Evolutionary conservation across 2,329 filamentous ascomycete species (phyloP).

Genomic region (Neofusicoccum parvum): DNA sequence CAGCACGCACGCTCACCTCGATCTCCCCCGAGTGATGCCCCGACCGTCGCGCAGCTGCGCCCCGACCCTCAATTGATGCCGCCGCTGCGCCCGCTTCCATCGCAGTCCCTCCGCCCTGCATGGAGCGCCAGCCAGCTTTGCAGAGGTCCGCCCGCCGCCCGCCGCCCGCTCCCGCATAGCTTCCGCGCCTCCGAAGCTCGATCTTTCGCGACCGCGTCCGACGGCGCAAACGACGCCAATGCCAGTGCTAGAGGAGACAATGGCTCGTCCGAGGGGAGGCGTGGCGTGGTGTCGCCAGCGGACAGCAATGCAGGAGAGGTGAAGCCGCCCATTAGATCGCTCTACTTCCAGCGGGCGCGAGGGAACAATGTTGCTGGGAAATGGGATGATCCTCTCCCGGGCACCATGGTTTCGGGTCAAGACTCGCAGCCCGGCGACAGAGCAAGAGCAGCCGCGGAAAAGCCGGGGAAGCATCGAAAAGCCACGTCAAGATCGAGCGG

Average conservation of each 20-base stretch:
- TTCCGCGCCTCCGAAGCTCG: neutral
- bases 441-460: too few relatives aligned
- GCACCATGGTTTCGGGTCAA: too few relatives aligned
- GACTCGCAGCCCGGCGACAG: too few relatives aligned
- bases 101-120: conserved; percentile 47
- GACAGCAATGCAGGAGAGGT: too few relatives aligned
- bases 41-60: neutral
- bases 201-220: neutral
- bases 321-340: too few relatives aligned
- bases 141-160: conserved; percentile 28
- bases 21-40: neutral
- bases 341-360: too few relatives aligned
- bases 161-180: neutral
- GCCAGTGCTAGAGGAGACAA: too few relatives aligned
- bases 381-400: too few relatives aligned
- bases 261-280: too few relatives aligned
- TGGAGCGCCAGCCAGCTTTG: conserved; percentile 31
- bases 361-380: too few relatives aligned
- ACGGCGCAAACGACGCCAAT: neutral
- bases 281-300: too few relatives aligned
- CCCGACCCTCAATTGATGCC: conserved; percentile 45
- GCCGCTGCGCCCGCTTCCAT: conserved; percentile 44
- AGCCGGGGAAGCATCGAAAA: neutral
- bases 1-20: neutral
- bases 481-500: neutral